phyloP scores from a whole-genome alignment of 169 alveolate genomes.

The Plasmodium inui region DNA sequence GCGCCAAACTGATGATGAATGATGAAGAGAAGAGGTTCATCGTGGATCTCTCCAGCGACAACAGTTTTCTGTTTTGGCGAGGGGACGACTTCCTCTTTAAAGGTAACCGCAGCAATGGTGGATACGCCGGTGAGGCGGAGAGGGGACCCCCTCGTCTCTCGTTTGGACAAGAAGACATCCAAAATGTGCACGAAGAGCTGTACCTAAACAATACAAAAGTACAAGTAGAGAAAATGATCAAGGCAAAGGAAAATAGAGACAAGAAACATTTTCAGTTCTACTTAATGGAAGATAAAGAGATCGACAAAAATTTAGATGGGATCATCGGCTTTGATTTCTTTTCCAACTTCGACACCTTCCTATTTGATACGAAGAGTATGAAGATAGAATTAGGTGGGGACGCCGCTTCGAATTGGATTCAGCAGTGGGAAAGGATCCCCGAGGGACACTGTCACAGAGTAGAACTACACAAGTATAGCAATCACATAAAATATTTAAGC shows the following conservation, averaged over 20 bases:
- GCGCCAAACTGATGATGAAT: constrained; percentile 30
- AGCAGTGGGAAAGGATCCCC: background rate
- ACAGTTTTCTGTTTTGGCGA: constrained; percentile 46
- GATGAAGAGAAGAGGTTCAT: constrained; percentile 33
- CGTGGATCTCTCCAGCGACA: constrained; percentile 62
- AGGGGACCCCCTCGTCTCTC: background rate
- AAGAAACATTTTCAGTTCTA: background rate
- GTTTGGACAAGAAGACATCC: background rate
- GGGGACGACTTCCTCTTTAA: background rate
- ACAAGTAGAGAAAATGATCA: constrained; percentile 6
- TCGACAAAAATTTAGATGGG: constrained; percentile 50
- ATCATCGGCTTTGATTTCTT: constrained; percentile 66
- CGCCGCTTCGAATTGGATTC: background rate
- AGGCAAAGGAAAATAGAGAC: background rate
- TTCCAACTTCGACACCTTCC: background rate
- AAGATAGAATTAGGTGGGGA: background rate
- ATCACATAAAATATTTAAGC: constrained; percentile 33
- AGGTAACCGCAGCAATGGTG: background rate
- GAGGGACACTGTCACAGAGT: background rate
- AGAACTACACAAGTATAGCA: constrained; percentile 11
- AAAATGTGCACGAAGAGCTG: constrained; percentile 8
- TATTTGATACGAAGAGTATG: constrained; percentile 23
- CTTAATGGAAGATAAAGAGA: constrained; percentile 14
- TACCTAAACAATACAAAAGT: constrained; percentile 21
- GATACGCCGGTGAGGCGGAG: background rate